These are phyloP conservation scores for Phialophora expanda DNA, from an alignment of 2,329 filamentous ascomycete genomes.

Conservation along the genomic window DNA sequence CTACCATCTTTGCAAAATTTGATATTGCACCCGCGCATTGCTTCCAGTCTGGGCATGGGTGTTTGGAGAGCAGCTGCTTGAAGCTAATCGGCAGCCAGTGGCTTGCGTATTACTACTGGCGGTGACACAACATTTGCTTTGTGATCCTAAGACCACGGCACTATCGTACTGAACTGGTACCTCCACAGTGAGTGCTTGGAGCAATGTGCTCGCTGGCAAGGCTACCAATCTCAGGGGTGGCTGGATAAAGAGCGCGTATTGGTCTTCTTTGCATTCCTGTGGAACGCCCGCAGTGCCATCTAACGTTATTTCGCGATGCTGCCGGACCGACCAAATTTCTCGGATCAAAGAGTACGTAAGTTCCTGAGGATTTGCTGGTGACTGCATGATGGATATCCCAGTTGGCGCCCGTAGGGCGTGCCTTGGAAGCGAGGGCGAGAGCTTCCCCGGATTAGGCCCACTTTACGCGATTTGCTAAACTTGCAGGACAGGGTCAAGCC, in stretches of 20 bases:
- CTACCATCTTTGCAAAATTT: neutral
- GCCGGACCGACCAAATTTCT: neutral
- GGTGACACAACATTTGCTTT: neutral
- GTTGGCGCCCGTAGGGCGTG: too few species aligned
- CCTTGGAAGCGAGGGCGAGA: neutral
- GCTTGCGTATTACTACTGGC: neutral
- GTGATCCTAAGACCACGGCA: neutral
- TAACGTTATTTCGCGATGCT: neutral
- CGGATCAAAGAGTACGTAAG: neutral
- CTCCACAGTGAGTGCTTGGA: neutral
- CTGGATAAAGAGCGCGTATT: neutral
- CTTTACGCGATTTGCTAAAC: neutral
- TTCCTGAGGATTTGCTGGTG: neutral
- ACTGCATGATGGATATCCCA: too few species aligned
- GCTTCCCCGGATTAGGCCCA: neutral
- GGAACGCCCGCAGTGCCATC: neutral
- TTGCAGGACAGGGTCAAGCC: neutral
- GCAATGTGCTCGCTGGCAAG: neutral
- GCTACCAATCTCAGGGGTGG: neutral
- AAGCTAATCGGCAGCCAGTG: neutral
- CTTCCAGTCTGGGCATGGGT: neutral
- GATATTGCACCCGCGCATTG: neutral
- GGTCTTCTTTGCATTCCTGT: neutral
- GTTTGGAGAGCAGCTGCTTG: neutral
- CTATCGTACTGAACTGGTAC: neutral